Evolutionary conservation across 192 early-diverging fungal genomes (phyloP).

Genomic region (Coemansia sp.): DNA sequence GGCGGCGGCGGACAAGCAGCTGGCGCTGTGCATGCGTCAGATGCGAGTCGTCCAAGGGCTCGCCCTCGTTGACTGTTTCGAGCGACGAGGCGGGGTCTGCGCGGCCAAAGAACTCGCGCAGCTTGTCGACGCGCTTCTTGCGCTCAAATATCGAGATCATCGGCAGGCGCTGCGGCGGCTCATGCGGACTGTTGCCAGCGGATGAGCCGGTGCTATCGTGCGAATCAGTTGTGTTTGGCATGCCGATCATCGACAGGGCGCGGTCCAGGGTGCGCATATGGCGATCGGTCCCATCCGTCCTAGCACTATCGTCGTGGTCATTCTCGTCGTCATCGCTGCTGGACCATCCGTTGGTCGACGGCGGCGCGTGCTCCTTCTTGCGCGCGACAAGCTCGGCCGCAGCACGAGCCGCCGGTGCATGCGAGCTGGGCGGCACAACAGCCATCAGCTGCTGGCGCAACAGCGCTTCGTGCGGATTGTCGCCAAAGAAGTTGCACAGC

Average conservation of each 20-base stretch:
- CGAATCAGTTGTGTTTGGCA: constrained; percentile 31
- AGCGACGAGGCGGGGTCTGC: background rate
- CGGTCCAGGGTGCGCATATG: constrained; percentile 38
- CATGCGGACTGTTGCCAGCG: constrained; percentile 2
- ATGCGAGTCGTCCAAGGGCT: constrained; percentile 5
- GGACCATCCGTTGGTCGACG: background rate
- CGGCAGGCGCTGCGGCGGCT: background rate
- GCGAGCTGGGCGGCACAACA: constrained; percentile 53
- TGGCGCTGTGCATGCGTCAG: constrained; percentile 58
- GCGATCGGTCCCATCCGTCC: constrained; percentile 3
- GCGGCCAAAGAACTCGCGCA: constrained; percentile 59
- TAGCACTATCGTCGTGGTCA: constrained; percentile 8
- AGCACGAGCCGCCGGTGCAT: constrained; percentile 30
- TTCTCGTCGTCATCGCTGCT: constrained; percentile 34
- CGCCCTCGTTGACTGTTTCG: background rate
- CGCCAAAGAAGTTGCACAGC: constrained; percentile 70
- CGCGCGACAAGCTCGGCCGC: constrained; percentile 49
- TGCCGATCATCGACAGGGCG: constrained; percentile 55
- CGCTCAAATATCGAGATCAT: constrained; percentile 31
- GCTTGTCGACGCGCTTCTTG: constrained; percentile 53
- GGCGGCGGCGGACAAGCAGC: constrained; percentile 58
- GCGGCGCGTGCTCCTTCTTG: constrained; percentile 10
- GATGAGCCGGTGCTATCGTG: constrained; percentile 23
- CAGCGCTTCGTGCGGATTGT: constrained; percentile 58
- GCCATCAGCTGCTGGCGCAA: constrained; percentile 57